Conservation (phyloP, 2,329 filamentous ascomycete genomes). For the Clarireedia homoeocarpa region DNA sequence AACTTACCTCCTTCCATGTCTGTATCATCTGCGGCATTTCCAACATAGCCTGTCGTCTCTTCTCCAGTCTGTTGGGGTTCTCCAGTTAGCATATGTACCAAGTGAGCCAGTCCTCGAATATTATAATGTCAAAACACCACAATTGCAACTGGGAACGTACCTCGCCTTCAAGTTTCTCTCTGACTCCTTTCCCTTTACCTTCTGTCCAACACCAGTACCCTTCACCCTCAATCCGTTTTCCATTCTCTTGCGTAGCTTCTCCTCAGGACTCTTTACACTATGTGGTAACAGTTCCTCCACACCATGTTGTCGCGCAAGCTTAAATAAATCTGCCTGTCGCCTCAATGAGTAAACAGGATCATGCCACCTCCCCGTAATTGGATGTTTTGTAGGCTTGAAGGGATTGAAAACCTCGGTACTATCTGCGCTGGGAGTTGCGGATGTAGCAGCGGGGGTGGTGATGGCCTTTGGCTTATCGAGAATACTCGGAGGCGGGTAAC, state of each 20-base stretch:
- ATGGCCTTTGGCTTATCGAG: constrained; percentile 33
- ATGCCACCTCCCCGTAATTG: constrained; percentile 73
- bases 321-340: constrained; percentile 83
- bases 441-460: constrained; percentile 11
- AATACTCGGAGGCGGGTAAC: constrained; percentile 69
- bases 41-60: constrained; percentile 85
- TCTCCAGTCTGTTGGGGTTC: constrained; percentile 59
- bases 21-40: constrained; percentile 89
- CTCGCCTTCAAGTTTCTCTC: constrained; percentile 77
- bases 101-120: neutral
- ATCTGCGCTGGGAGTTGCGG: constrained; percentile 33
- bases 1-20: constrained; percentile 81
- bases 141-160: constrained; percentile 37
- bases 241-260: constrained; percentile 61
- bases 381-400: constrained; percentile 73
- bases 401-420: constrained; percentile 45
- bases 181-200: constrained; percentile 91
- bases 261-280: constrained; percentile 67
- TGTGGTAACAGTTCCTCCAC: constrained; percentile 75
- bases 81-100: constrained; percentile 11
- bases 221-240: constrained; percentile 78
- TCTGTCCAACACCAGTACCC: constrained; percentile 86
- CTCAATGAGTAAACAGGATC: constrained; percentile 76
- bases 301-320: constrained; percentile 70
- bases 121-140: constrained; percentile 18